Base-by-base conservation (phyloP, 2,329 filamentous ascomycete genomes). In the Pestalotiopsis sp. region DNA sequence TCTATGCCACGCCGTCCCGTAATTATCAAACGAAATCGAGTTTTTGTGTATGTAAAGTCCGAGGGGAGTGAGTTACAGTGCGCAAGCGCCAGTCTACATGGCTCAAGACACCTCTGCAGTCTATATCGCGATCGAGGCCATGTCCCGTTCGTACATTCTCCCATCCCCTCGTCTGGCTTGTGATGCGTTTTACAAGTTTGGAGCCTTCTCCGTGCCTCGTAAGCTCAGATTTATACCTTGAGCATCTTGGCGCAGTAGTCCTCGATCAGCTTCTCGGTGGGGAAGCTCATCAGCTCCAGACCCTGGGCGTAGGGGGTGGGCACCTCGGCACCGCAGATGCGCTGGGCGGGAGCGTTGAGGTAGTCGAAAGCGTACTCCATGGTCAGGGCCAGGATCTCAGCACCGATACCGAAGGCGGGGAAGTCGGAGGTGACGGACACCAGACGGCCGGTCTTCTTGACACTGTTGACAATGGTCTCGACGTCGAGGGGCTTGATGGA, bases 281-380 rank as follows among this genome's bases (percentile, higher is more conserved):
- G 96, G 92, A 99, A 99, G 77, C 88, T 88, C 93, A 99, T 92
- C 84, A 96, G 91, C 88, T 99, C 96, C 69, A 99, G 89, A 80
- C 93, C 93, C 82, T 92, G 87, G 69, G 96, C 95, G 80, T 99
- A 98, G 49, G 96, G 96, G 7, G 96, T 99, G 64, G 96, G 96
- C 13, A 99, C 96, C 82, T 99, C 96, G 73, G 96, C 95, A 81
- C 96, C 96, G 69, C 96, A 98, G 77, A 99, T 91, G 82, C 96
- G 92, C 82, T 95, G 92, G 71, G 94, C 96, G 62, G 96, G 96
- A 68, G 94, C 94, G 78, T 98, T 91, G 73, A 99, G 92, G 86
- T 97, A 98, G 86, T 99, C 96, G 80, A 98, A 99, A 72, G 90
- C 95, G 82, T 98, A 99, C 85, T 99, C 96, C 92, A 97, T 97